Conservation (phyloP, 2,329 filamentous ascomycete genomes). For the Penicillium sp. region DNA sequence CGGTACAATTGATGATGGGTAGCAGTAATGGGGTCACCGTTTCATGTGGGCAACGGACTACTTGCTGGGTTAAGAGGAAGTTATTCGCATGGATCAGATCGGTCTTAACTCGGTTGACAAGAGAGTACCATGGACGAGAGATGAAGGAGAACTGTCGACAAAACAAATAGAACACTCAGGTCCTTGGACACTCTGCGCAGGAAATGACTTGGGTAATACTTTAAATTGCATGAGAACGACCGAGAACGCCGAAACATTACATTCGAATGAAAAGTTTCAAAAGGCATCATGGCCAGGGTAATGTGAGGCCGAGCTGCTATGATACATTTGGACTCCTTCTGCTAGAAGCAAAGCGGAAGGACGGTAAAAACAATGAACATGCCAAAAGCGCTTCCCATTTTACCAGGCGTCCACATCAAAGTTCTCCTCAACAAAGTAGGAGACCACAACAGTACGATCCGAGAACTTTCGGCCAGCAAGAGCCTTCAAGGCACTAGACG, state of each 20-base stretch:
- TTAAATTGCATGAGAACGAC: not conserved
- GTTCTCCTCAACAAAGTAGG: slow-evolving; percentile 96
- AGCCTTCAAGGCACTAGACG: slow-evolving; percentile 82
- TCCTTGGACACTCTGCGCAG: no score
- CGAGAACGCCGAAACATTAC: slow-evolving; percentile 5
- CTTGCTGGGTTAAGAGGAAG: no score
- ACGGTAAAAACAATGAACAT: slow-evolving; percentile 5
- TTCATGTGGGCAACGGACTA: no score
- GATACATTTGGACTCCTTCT: slow-evolving; percentile 18
- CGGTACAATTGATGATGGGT: no score
- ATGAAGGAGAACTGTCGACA: no score
- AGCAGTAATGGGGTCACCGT: no score
- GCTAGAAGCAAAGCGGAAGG: slow-evolving; percentile 10
- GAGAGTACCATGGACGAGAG: no score
- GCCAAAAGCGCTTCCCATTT: not conserved
- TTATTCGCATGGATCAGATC: no score
- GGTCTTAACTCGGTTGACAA: no score
- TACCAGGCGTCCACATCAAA: slow-evolving; percentile 62
- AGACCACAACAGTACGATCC: slow-evolving; percentile 92
- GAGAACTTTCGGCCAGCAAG: slow-evolving; percentile 95
- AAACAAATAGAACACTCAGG: no score
- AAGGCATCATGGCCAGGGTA: slow-evolving; percentile 14
- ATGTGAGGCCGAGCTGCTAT: slow-evolving; percentile 19
- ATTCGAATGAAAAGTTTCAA: slow-evolving; percentile 3
- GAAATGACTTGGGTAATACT: not conserved